phyloP scores from a whole-genome alignment of 2,329 filamentous ascomycete genomes.

The Macrophomina phaseolina region DNA sequence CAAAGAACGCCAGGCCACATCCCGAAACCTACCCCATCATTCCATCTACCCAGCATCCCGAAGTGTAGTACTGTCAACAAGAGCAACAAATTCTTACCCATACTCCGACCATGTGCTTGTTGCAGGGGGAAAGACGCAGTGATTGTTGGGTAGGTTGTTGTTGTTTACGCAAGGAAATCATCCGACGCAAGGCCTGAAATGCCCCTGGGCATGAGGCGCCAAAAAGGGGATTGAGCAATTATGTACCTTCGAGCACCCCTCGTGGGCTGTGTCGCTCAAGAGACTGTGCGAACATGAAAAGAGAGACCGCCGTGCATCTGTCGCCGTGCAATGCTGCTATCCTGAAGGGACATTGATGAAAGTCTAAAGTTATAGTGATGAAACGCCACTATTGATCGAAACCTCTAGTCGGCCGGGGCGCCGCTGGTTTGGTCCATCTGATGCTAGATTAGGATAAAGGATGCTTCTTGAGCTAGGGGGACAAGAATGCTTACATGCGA shows the following conservation, averaged over 20 bases:
- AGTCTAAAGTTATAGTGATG: slow-evolving; percentile 3
- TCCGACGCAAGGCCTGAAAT: not conserved
- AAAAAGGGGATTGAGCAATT: slow-evolving; percentile 13
- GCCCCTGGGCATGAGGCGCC: not conserved
- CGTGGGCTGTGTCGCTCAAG: not conserved
- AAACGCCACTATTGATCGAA: slow-evolving; percentile 17
- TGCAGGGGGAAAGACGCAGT: not conserved
- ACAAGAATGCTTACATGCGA: slow-evolving; percentile 67
- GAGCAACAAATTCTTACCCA: slow-evolving; percentile 6
- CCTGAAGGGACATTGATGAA: slow-evolving; percentile 9
- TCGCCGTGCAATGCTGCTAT: slow-evolving; percentile 14
- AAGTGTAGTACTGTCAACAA: slow-evolving; percentile 2
- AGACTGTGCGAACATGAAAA: slow-evolving; percentile 2
- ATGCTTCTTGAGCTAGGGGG: not conserved
- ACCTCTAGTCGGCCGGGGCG: slow-evolving; percentile 2
- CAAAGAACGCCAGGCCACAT: slow-evolving; percentile 11
- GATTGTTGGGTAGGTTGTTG: not conserved
- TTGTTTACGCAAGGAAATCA: not conserved
- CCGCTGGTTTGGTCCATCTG: slow-evolving; percentile 18
- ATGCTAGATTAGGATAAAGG: not conserved
- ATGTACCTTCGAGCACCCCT: slow-evolving; percentile 12
- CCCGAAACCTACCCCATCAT: not conserved
- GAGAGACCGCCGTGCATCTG: slow-evolving; percentile 8
- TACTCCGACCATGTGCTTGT: slow-evolving; percentile 24
- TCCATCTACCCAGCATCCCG: slow-evolving; percentile 14